Evolutionary conservation across 345 rosid genomes (phyloP).

Genomic region (Capsella bursapastoris): DNA sequence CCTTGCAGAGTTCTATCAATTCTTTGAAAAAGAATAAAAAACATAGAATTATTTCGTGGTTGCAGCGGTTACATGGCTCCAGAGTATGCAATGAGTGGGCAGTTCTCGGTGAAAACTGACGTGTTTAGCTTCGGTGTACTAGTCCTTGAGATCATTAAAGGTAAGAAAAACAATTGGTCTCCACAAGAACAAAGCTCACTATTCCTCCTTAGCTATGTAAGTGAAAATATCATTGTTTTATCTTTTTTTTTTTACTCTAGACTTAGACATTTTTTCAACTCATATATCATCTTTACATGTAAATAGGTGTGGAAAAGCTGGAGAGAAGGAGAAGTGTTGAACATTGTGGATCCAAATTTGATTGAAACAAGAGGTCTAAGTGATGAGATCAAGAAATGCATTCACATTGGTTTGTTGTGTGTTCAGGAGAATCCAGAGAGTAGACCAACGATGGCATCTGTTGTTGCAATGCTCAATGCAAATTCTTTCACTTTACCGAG

Average conservation of each 20-base stretch:
- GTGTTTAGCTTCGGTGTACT: slow-evolving; percentile 30
- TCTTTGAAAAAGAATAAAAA: not conserved
- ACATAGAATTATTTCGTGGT: too few species aligned
- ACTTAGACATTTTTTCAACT: not conserved
- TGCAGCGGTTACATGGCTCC: slow-evolving; percentile 38
- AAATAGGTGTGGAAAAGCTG: slow-evolving; percentile 35
- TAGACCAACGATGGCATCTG: slow-evolving; percentile 42
- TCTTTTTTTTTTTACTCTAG: not conserved
- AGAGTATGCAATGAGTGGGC: slow-evolving; percentile 5
- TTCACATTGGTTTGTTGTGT: slow-evolving; percentile 36
- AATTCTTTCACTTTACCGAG: slow-evolving; percentile 1
- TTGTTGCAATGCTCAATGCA: slow-evolving; percentile 37
- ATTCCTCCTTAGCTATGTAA: slow-evolving; percentile 35
- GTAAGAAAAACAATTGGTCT: slow-evolving; percentile 36
- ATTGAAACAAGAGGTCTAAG: slow-evolving; percentile 20
- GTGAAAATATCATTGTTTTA: not conserved
- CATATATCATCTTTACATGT: too few species aligned
- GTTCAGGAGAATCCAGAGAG: slow-evolving; percentile 33
- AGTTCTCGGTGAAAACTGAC: slow-evolving; percentile 27
- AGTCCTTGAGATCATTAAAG: slow-evolving; percentile 34
- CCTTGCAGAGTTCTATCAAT: not conserved
- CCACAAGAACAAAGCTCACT: slow-evolving; percentile 24
- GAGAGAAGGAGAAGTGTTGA: slow-evolving; percentile 17
- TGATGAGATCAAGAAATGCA: slow-evolving; percentile 31
- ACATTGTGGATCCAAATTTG: slow-evolving; percentile 32